phyloP scores from a whole-genome alignment of 2,329 filamentous ascomycete genomes.

The Stachybotrys elegans region DNA sequence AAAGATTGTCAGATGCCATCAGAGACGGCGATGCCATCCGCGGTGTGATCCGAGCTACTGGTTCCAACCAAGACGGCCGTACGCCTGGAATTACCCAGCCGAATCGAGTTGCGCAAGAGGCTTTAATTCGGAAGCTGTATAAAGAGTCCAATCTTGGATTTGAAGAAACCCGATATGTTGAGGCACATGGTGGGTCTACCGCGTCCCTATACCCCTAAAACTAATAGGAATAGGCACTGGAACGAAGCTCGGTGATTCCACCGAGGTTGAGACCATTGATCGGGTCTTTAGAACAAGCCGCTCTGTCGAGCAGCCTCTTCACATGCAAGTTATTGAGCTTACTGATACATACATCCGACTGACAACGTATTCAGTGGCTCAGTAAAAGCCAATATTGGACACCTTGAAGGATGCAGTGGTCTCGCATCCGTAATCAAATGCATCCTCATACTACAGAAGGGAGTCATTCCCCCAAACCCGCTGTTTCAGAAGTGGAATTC shows the following conservation, averaged over 20 bases:
- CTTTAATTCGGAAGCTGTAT: conserved; percentile 23
- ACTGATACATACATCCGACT: neutral
- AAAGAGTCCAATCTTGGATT: conserved; percentile 18
- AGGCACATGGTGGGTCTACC: conserved; percentile 19
- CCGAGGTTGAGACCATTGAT: conserved; percentile 8
- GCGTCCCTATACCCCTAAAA: neutral
- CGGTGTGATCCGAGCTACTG: conserved; percentile 24
- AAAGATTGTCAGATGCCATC: conserved; percentile 42
- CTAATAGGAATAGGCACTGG: conserved; percentile 6
- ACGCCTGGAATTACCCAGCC: conserved; percentile 32
- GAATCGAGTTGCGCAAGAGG: conserved; percentile 8
- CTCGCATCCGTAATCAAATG: conserved; percentile 11
- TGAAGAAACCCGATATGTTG: conserved; percentile 21
- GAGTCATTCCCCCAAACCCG: conserved; percentile 11
- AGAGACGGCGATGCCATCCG: conserved; percentile 31
- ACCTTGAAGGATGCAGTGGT: conserved; percentile 13
- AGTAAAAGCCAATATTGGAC: conserved; percentile 20
- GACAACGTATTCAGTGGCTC: conserved; percentile 7
- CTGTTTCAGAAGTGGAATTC: conserved; percentile 9
- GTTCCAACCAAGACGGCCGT: conserved; percentile 32
- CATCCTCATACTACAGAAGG: conserved; percentile 9
- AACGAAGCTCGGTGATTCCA: conserved; percentile 9
- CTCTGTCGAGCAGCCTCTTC: conserved; percentile 6
- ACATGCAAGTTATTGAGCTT: conserved; percentile 2
- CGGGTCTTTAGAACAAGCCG: neutral